A percentile compares a stretch with the other conserved stretches of the same genome.
These are phyloP conservation scores for Zymoseptoria pseudotritici DNA, from an alignment of 2,329 filamentous ascomycete genomes.

Conservation along the genomic window DNA sequence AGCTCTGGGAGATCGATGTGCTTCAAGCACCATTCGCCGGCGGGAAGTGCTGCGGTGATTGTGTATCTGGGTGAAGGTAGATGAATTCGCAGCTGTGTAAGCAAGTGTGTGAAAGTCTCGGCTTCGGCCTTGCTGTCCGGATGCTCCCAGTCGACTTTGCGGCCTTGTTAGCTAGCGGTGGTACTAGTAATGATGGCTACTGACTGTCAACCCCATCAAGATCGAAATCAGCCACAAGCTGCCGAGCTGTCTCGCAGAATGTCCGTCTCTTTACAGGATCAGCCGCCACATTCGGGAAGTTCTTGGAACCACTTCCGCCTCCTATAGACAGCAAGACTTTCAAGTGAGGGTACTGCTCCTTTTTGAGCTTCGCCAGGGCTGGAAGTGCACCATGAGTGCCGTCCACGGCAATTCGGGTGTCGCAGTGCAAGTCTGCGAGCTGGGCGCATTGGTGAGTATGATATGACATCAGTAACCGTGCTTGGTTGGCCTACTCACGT, in stretches of 20 bases:
- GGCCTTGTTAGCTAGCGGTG: background rate
- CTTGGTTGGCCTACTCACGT: background rate
- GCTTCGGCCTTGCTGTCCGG: background rate
- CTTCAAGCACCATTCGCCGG: no score
- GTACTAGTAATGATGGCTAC: background rate
- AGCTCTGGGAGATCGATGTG: no score
- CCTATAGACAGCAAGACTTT: background rate
- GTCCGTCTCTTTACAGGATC: background rate
- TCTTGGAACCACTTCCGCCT: background rate
- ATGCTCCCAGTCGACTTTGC: conserved; percentile 2
- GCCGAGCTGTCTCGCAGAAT: background rate
- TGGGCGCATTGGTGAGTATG: background rate
- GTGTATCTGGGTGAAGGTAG: no score
- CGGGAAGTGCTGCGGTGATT: no score
- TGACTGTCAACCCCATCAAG: conserved; percentile 1
- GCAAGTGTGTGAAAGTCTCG: background rate
- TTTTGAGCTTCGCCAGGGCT: background rate
- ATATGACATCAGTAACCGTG: background rate
- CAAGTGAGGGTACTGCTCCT: background rate
- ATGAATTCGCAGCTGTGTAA: background rate
- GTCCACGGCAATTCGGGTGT: background rate
- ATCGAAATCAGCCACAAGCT: background rate
- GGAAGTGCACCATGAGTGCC: background rate
- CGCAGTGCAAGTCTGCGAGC: background rate
- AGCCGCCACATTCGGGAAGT: background rate